Evolutionary conservation across 306 rosid species (phyloP).

Genomic region (Myrica gale): DNA sequence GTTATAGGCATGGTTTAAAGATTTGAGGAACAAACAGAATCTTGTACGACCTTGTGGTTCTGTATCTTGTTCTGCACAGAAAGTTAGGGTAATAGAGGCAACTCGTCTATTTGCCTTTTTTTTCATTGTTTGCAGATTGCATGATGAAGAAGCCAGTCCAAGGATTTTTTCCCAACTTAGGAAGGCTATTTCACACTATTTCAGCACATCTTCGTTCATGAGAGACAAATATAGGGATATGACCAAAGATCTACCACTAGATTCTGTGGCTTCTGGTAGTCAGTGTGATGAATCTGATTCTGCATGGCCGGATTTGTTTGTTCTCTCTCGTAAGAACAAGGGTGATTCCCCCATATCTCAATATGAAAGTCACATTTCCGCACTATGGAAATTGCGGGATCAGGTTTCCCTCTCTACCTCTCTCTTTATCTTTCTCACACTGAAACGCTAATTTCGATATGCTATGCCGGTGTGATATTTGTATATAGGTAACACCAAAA

Average conservation of each 20-base stretch:
- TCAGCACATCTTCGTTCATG: slow-evolving; percentile 48
- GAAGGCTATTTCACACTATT: slow-evolving; percentile 54
- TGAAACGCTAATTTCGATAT: too few species aligned
- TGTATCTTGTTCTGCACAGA: neutral
- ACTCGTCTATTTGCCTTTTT: slow-evolving; percentile 19
- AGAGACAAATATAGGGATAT: slow-evolving; percentile 29
- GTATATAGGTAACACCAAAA: neutral
- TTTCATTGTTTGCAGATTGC: slow-evolving; percentile 45
- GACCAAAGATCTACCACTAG: slow-evolving; percentile 25
- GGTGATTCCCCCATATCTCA: slow-evolving; percentile 58
- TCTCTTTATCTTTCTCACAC: too few species aligned
- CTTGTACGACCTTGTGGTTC: neutral
- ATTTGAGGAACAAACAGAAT: neutral
- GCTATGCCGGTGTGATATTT: too few species aligned
- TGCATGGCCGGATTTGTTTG: slow-evolving; percentile 33
- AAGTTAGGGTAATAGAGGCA: neutral
- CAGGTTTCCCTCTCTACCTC: slow-evolving; percentile 43
- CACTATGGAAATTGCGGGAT: slow-evolving; percentile 74
- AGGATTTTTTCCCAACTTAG: slow-evolving; percentile 44
- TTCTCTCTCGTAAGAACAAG: slow-evolving; percentile 57
- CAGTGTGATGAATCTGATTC: slow-evolving; percentile 31
- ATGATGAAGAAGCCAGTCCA: slow-evolving; percentile 53
- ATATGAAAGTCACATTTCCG: slow-evolving; percentile 53
- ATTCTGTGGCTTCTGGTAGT: slow-evolving; percentile 24
- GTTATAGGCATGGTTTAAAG: neutral